Conservation (phyloP, 116 monocot species). For the Iris pallida region DNA sequence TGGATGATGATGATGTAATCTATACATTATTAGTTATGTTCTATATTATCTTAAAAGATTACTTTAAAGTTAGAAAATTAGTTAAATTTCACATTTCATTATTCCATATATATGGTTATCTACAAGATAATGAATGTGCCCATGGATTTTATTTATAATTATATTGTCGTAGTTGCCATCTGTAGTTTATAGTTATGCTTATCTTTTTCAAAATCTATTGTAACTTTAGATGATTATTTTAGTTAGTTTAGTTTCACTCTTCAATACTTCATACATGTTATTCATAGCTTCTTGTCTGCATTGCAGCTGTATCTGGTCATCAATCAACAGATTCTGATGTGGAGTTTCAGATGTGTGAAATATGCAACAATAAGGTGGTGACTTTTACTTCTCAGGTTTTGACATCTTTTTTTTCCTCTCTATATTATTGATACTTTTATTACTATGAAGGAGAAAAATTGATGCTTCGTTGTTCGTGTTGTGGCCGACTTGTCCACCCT, state of each 20-base stretch:
- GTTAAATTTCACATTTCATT: too few species aligned
- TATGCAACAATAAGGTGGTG: constrained; percentile 89
- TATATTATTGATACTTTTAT: constrained; percentile 9
- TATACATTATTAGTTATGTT: too few species aligned
- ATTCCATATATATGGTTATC: too few species aligned
- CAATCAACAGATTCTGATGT: constrained; percentile 88
- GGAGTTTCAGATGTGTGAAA: constrained; percentile 93
- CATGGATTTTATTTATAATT: too few species aligned
- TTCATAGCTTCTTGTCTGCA: background rate
- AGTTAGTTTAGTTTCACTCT: too few species aligned
- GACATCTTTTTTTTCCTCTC: background rate
- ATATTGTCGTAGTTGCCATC: too few species aligned
- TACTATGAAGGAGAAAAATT: constrained; percentile 64
- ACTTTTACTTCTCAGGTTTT: constrained; percentile 1
- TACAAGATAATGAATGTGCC: too few species aligned
- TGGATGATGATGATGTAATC: too few species aligned
- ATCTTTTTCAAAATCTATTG: background rate
- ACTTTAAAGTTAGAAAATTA: too few species aligned
- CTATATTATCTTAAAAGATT: too few species aligned
- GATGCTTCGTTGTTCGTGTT: constrained; percentile 86
- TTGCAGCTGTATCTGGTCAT: constrained; percentile 78
- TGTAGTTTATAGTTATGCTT: background rate
- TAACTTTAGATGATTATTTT: background rate
- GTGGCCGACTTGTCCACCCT: constrained; percentile 71
- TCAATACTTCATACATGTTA: too few species aligned